Percentiles rank a stretch among this genome's conserved stretches.
phyloP scores from a whole-genome alignment of 495 filamentous ascomycete genomes.

The Tuber umbilicatum region DNA sequence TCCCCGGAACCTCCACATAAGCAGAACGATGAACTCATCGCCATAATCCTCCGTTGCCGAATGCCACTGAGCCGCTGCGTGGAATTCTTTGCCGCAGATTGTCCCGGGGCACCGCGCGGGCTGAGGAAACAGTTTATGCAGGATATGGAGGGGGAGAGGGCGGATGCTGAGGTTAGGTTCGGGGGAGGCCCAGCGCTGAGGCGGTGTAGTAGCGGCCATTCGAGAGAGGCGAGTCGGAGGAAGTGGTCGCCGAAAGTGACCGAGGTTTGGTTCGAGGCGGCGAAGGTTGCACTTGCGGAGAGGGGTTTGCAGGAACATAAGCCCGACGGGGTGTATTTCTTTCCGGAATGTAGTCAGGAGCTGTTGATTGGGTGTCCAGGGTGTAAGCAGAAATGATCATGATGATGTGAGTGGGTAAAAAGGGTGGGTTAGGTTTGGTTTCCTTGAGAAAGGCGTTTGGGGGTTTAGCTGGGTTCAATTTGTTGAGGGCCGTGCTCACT shows the following conservation, averaged over 20 bases:
- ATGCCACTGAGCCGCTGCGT: conserved; percentile 31
- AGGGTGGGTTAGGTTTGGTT: not conserved
- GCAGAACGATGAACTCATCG: conserved; percentile 40
- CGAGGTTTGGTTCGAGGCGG: conserved; percentile 50
- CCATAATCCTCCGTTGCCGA: conserved; percentile 36
- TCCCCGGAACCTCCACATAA: conserved; percentile 42
- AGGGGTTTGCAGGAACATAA: conserved; percentile 34
- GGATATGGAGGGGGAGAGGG: conserved; percentile 41
- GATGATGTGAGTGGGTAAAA: not conserved
- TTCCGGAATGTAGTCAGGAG: conserved; percentile 38
- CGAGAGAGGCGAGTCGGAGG: conserved; percentile 50
- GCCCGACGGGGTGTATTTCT: conserved; percentile 37
- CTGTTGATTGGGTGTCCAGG: conserved; percentile 39
- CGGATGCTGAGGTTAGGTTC: conserved; percentile 31
- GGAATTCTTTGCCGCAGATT: conserved; percentile 41
- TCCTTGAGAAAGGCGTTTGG: not conserved
- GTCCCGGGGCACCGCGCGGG: conserved; percentile 19
- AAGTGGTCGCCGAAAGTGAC: conserved; percentile 58
- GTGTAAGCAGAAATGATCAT: conserved; percentile 19
- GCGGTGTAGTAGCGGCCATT: conserved; percentile 16
- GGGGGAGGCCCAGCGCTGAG: conserved; percentile 14
- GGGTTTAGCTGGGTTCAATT: not conserved
- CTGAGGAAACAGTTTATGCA: conserved; percentile 41
- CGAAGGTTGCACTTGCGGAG: conserved; percentile 37
- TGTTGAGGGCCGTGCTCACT: not conserved